Evolutionary conservation across 2,329 filamentous ascomycete genomes (phyloP), one percentile per base, ranked within the genome.

Genomic region (Paracoccidioides brasiliensis): DNA sequence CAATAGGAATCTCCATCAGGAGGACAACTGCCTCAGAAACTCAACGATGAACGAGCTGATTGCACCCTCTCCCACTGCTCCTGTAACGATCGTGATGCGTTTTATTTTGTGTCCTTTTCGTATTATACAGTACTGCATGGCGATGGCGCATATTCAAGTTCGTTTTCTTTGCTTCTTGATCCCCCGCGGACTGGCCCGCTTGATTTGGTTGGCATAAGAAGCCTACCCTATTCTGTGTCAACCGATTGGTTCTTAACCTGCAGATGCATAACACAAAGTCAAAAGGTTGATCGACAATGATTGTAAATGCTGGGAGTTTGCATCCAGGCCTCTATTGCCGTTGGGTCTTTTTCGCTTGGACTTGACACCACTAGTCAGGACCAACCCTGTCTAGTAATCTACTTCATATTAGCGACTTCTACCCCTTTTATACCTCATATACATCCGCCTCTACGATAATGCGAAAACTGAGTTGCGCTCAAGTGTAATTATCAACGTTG

Each of bases 81-180:
- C 15, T 15, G 22, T 52, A 28, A 52, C 37, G 49, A 52, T 37
- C 37, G 15, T 32, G 37, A 52, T 32, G 49, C 10, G 37, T 41
- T 22, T 41, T 37, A 10, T 41, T 40, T 15, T 37, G 45, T 15
- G 22, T 37, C 10, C 45, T 43, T 44, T 45, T 35, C 33, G 41
- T 44, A 43, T 44, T 30, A 53, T n/a, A 43, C 43, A 53, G 15
- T 44, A 37, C 52, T 45, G 40, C 52, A 43, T 53, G 32, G 32
- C 52, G 41, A 52, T 12, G 49, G 49, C 22, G 49, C 28, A 42
- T 52, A 50, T 28, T 38, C 22, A 22, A 38, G n/a, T 22, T 35
- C 44, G 28, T 32, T 46, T 46, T 32, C 44, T 33, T 30, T 42
- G 40, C 28, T 22, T 40, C 35, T 41, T 41, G 12, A 37, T 37